A percentile compares a stretch with the other conserved stretches of the same genome.
Evolutionary conservation across 257 asterid species (phyloP).

Genomic region (Solanum boliviense): DNA sequence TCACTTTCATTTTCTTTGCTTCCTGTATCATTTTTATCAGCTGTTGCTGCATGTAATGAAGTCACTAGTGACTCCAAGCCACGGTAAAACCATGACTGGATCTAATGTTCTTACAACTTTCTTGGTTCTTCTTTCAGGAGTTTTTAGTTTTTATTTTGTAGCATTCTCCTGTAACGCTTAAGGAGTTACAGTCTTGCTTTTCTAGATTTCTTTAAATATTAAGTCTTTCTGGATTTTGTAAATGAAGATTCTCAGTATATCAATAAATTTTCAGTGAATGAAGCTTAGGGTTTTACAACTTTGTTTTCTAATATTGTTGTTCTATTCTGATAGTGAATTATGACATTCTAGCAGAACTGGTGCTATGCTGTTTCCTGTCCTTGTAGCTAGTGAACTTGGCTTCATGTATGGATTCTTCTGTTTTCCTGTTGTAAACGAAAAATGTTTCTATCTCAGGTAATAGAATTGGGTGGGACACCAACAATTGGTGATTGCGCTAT

Average conservation of each 20-base stretch:
- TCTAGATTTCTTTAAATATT: not conserved
- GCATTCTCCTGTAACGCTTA: not conserved
- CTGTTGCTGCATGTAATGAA: not conserved
- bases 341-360: not conserved
- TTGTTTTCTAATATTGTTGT: not conserved
- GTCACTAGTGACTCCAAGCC: not conserved
- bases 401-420: not conserved
- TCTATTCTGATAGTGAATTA: not conserved
- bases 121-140: not conserved
- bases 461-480: slow-evolving; percentile 88
- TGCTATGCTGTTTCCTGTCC: not conserved
- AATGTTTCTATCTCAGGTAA: slow-evolving; percentile 50
- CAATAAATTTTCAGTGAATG: not conserved
- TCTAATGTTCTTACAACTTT: not conserved
- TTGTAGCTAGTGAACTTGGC: not conserved
- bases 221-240: not conserved
- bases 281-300: not conserved
- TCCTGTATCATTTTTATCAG: not conserved
- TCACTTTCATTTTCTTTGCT: not conserved
- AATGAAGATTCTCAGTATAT: not conserved
- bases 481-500: slow-evolving; percentile 94
- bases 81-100: not conserved
- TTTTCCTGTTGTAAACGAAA: not conserved
- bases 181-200: not conserved
- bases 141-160: not conserved